A percentile compares a stretch with the other conserved stretches of the same genome.
These are phyloP conservation scores for Heliocybe sulcata DNA, from an alignment of 1,284 basidiomycete genomes.

Conservation along the genomic window DNA sequence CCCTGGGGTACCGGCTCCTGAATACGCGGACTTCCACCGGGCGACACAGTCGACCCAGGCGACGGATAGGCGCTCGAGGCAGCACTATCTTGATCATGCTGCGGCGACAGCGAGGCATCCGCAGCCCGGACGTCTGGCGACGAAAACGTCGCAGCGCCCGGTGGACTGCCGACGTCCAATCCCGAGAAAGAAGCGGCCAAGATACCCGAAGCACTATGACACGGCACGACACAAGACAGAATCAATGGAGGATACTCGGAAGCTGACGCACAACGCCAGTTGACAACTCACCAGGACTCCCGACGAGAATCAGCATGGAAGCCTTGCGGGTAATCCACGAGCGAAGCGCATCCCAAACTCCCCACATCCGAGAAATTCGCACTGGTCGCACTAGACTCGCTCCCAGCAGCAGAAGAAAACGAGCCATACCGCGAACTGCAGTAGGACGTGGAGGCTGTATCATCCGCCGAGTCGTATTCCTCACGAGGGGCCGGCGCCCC, in stretches of 20 bases:
- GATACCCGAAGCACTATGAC: background rate
- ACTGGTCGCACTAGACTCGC: constrained; percentile 47
- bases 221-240: constrained; percentile 7
- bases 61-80: constrained; percentile 21
- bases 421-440: constrained; percentile 45
- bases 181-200: constrained; percentile 6
- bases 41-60: constrained; percentile 34
- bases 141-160: constrained; percentile 7
- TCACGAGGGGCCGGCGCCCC: background rate
- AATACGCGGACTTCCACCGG: constrained; percentile 30
- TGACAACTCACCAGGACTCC: constrained; percentile 39
- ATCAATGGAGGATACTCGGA: constrained; percentile 3
- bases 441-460: background rate
- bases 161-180: constrained; percentile 6
- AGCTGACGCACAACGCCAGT: constrained; percentile 6
- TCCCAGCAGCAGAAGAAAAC: constrained; percentile 48
- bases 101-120: constrained; percentile 16
- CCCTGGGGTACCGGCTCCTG: constrained; percentile 20
- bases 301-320: constrained; percentile 27
- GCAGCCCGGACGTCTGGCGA: constrained; percentile 16
- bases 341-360: constrained; percentile 22
- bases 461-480: background rate
- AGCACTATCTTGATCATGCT: constrained; percentile 14
- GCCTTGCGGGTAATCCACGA: constrained; percentile 15
- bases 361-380: constrained; percentile 45